Conservation (phyloP, 2,329 filamentous ascomycete genomes). For the Rutstroemia sp. region DNA sequence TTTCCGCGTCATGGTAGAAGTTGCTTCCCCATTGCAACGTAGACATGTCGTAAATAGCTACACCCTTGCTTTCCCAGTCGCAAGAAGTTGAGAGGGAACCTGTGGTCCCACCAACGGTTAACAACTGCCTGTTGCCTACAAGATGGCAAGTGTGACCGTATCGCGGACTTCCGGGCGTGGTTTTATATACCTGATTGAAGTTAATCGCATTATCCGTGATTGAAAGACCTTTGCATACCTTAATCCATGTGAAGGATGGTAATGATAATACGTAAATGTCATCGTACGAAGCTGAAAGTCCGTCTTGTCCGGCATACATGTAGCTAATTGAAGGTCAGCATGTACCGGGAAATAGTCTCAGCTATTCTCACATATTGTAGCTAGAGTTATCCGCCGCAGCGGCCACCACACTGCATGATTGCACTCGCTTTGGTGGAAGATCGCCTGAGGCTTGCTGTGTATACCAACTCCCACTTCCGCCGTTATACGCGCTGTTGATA, state of each 20-base stretch:
- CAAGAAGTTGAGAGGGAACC: slow-evolving; percentile 17
- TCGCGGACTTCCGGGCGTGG: slow-evolving; percentile 26
- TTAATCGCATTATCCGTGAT: neutral
- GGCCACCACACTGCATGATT: slow-evolving; percentile 36
- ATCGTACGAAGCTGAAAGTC: slow-evolving; percentile 30
- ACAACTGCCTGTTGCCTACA: slow-evolving; percentile 32
- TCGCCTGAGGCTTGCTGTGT: slow-evolving; percentile 35
- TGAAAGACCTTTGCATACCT: slow-evolving; percentile 13
- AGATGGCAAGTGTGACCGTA: slow-evolving; percentile 36
- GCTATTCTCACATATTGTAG: slow-evolving; percentile 34
- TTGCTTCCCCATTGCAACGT: slow-evolving; percentile 27
- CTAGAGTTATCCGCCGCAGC: slow-evolving; percentile 38
- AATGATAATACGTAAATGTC: slow-evolving; percentile 39
- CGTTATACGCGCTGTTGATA: slow-evolving; percentile 28
- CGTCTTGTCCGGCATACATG: slow-evolving; percentile 41
- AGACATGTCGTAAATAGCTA: slow-evolving; percentile 30
- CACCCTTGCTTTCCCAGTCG: slow-evolving; percentile 28
- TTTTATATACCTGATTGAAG: slow-evolving; percentile 29
- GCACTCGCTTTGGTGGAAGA: slow-evolving; percentile 34
- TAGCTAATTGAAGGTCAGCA: slow-evolving; percentile 23
- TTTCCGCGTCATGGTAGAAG: slow-evolving; percentile 22
- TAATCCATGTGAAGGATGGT: slow-evolving; percentile 37
- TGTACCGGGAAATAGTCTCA: neutral
- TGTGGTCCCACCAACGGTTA: slow-evolving; percentile 33
- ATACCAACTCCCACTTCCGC: slow-evolving; percentile 32